A percentile compares a stretch with the other conserved stretches of the same genome.
Conservation (phyloP, 1,139 yeast species). For the Dujonia santamariae region DNA sequence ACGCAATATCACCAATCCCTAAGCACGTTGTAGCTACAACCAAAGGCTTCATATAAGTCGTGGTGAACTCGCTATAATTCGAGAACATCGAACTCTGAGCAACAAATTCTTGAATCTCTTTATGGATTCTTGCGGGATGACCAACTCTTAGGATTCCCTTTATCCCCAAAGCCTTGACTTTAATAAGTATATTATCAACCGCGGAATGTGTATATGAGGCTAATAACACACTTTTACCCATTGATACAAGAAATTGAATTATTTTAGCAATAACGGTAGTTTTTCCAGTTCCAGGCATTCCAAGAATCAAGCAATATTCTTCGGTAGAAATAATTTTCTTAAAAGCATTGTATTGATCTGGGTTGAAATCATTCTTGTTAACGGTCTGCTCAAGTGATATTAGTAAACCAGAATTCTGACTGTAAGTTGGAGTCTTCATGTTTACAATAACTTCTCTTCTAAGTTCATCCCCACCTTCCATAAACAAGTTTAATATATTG, state of each 20-base stretch:
- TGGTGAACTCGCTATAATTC: slow-evolving; percentile 42
- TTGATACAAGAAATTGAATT: slow-evolving; percentile 55
- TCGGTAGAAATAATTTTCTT: slow-evolving; percentile 59
- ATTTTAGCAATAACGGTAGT: slow-evolving; percentile 86
- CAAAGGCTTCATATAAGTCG: slow-evolving; percentile 52
- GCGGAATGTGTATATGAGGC: slow-evolving; percentile 95
- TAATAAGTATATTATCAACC: slow-evolving; percentile 84
- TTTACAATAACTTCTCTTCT: slow-evolving; percentile 66
- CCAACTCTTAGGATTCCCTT: slow-evolving; percentile 59
- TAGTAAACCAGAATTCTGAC: neutral
- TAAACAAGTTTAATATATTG: slow-evolving; percentile 67
- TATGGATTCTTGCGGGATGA: slow-evolving; percentile 54
- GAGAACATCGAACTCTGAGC: slow-evolving; percentile 39
- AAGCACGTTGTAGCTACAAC: slow-evolving; percentile 90
- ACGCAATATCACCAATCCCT: slow-evolving; percentile 65
- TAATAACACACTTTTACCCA: slow-evolving; percentile 66
- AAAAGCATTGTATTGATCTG: slow-evolving; percentile 70
- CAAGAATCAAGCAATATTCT: slow-evolving; percentile 79
- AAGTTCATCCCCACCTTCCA: slow-evolving; percentile 49
- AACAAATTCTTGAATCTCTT: slow-evolving; percentile 53
- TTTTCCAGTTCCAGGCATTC: slow-evolving; percentile 99
- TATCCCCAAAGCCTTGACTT: slow-evolving; percentile 49
- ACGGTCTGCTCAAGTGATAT: too few relatives aligned
- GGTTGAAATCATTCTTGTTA: slow-evolving; percentile 38
- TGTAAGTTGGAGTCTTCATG: slow-evolving; percentile 28